Base-by-base conservation (phyloP, 2,329 filamentous ascomycete species). In the Xylaria sp. region DNA sequence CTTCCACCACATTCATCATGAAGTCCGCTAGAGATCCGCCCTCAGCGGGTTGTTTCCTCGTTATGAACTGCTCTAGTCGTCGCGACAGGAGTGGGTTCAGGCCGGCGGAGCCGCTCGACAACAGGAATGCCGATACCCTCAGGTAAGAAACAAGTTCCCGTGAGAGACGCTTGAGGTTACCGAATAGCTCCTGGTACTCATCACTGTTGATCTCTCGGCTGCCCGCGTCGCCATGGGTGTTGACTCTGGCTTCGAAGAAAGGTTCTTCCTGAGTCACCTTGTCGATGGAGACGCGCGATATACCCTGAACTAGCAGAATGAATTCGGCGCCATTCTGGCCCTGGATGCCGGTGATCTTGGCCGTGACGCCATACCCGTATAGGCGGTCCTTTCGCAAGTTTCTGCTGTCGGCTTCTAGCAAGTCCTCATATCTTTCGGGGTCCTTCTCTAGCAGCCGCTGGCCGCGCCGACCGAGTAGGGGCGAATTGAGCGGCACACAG, bases 1-100 rank as follows among this genome's bases (percentile, higher is more conserved):
- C 90, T 71, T 97, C 93, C 2, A 97, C 88, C 27, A 98, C 88
- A 77, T 97, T 97, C 47, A 93, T 91, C 93, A 99, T 98, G 78
- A 98, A 98, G 79, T 99, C 96, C 6, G 96, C 95, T 9, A 99
- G 85, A 8, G 89, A 83, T 1, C 95, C 95, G 1, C 94, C 94
- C 73, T 98, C 94, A 50, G 88, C 85, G 59, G 96, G 79, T 67
- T 93, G 90, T 78, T 96, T 97, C 78, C 91, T 90, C 36, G 90
- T 86, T 71, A 99, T 97, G 79, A 93, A 96, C 61, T 94, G 82
- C 76, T 98, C 94, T 51, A 99, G 88, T 61, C 94, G 89, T 59
- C 94, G 89, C 0, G 93, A 93, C 61, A 98, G 86, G n/a, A 95
- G 83, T 0, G 95, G 94, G 3, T 94, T 94, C 17, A 98, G 82